phyloP scores from a whole-genome alignment of 2,329 filamentous ascomycete species.

The Pseudogymnoascus sp. region DNA sequence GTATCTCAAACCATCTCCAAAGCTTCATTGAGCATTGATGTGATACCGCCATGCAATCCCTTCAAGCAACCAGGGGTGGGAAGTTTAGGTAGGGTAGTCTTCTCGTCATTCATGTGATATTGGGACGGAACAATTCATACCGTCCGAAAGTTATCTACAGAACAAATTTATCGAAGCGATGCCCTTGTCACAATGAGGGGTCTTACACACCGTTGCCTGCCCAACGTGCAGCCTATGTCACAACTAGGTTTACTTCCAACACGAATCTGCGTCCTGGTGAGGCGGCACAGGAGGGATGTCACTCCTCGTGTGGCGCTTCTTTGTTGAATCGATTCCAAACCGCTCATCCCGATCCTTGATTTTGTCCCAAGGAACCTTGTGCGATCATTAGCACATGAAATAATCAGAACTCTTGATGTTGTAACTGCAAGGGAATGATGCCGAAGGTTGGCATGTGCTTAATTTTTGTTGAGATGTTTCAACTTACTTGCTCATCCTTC shows the following conservation, averaged over 20 bases:
- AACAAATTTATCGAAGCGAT: neutral
- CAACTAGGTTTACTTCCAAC: constrained; percentile 33
- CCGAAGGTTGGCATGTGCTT: constrained; percentile 27
- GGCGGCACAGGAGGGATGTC: constrained; percentile 43
- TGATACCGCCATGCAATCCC: neutral
- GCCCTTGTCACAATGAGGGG: neutral
- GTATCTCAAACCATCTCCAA: neutral
- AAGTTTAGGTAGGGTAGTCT: neutral
- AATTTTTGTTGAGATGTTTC: neutral
- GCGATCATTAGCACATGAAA: constrained; percentile 23
- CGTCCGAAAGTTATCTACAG: neutral
- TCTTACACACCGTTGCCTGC: neutral
- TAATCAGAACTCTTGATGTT: constrained; percentile 17
- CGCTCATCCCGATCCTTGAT: constrained; percentile 45
- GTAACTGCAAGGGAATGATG: constrained; percentile 17
- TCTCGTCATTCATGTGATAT: neutral
- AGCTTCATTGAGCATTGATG: neutral
- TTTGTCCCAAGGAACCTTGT: constrained; percentile 27
- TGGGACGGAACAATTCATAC: neutral
- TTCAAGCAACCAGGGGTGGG: neutral
- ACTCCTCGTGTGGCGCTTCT: constrained; percentile 46
- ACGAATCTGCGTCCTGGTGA: constrained; percentile 39
- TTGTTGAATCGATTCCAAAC: constrained; percentile 43
- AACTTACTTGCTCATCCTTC: constrained; percentile 37
- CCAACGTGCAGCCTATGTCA: neutral